phyloP scores from a whole-genome alignment of 257 asterid species.

The Solanum ossicruentum region DNA sequence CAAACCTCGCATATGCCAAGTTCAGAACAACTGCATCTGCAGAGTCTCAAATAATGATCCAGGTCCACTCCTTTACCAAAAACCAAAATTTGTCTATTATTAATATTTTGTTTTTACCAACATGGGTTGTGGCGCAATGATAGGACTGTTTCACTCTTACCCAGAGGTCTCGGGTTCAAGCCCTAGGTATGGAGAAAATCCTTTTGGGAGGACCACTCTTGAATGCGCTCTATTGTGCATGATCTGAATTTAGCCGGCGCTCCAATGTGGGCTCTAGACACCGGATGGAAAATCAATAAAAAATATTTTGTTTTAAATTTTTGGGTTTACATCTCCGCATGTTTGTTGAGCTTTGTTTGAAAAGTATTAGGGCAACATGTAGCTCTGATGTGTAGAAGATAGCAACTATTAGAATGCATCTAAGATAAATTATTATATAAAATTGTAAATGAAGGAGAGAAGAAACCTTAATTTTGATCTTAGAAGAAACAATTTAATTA shows the following conservation, averaged over 20 bases:
- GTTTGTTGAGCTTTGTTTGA: neutral
- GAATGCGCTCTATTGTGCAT: too few species aligned
- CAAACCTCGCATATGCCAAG: neutral
- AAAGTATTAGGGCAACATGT: neutral
- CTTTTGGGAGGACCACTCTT: too few species aligned
- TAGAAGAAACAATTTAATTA: neutral
- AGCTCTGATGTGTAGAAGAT: neutral
- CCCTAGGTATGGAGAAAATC: too few species aligned
- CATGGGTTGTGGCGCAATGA: too few species aligned
- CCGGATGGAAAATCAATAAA: too few species aligned
- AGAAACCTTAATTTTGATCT: neutral
- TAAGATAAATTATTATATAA: neutral
- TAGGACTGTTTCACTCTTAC: too few species aligned
- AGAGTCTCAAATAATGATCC: neutral
- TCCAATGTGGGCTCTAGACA: too few species aligned
- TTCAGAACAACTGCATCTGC: neutral
- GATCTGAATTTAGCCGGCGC: too few species aligned
- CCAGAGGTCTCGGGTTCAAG: too few species aligned
- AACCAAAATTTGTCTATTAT: neutral
- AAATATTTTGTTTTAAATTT: neutral
- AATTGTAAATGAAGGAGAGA: neutral
- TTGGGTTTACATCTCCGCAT: neutral
- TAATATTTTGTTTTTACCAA: neutral
- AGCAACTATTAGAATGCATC: neutral
- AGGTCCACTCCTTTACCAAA: neutral